Base-by-base conservation (phyloP, 2,329 filamentous ascomycete genomes). In the Plectosphaerella cucumerina region DNA sequence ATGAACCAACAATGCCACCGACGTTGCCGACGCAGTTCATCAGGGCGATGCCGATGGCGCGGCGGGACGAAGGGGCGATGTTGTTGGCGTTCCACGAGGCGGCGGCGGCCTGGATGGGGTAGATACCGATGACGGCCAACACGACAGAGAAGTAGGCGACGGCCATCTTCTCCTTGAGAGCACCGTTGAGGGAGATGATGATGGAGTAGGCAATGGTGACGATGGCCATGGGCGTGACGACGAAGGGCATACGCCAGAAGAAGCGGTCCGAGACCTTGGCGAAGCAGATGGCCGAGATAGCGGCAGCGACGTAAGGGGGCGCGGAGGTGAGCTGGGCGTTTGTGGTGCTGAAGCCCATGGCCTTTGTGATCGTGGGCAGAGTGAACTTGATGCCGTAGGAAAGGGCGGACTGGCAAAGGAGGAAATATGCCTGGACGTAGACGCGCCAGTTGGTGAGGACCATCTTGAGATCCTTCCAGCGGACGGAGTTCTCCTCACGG, bases 261-360 rank as follows among this genome's bases (percentile, higher is more conserved):
- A 84, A 88, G 1, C 81, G 75, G 60, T 91, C 87, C 0, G 86
- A 86, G 5, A 85, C 63, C 60, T 76, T 87, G 2, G 87, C 86
- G 22, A 89, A 73, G 1, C 70, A 47, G 3, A 90, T 71, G 0
- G 86, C 89, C 1, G 87, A 58, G 4, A 86, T 31, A 0, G 83
- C 84, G 0, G 84, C 87, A 0, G 76, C 78, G 1, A 83, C 77
- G 52, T 82, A 83, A 0, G 80, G 78, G 0, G 80, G 80, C 1
- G 81, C 77, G 1, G 80, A 81, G 61, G 81, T 77, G 3, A 82
- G 64, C 57, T 82, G 56, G 73, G 6, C 61, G 8, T 50, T 52
- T 1, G 57, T 59, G 9, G 50, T 56, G 48, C 51, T 35, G 53
- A 58, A 59, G 3, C 57, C 57, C 53, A 59, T 54, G 9, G 54